phyloP scores from a whole-genome alignment of 1,139 yeast species.

The Blastobotrys arbuscula region DNA sequence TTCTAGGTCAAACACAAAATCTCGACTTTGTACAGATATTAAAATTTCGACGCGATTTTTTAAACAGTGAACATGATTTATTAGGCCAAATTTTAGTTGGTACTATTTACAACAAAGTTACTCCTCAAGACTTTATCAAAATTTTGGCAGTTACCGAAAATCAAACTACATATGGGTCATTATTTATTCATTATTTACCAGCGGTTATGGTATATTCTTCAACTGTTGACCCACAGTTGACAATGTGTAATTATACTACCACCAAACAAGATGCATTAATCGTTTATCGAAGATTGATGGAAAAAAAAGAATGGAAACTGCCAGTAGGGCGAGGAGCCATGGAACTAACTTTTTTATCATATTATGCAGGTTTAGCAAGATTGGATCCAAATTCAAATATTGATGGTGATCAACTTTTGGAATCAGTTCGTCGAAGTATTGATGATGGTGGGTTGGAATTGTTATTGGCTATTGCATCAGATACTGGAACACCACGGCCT shows the following conservation, averaged over 20 bases:
- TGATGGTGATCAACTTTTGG: conserved; percentile 42
- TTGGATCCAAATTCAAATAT: conserved; percentile 24
- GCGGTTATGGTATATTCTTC: conserved; percentile 35
- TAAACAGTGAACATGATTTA: conserved; percentile 63
- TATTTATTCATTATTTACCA: conserved; percentile 62
- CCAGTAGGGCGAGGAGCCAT: conserved; percentile 48
- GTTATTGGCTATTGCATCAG: conserved; percentile 64
- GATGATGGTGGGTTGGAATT: conserved; percentile 78
- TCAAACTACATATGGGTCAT: conserved; percentile 49
- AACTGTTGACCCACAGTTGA: conserved; percentile 19
- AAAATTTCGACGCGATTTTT: conserved; percentile 54
- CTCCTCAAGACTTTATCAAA: conserved; percentile 40
- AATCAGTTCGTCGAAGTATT: conserved; percentile 46
- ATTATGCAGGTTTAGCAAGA: conserved; percentile 70
- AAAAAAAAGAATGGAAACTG: conserved; percentile 26
- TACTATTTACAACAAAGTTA: conserved; percentile 18
- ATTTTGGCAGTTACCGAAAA: conserved; percentile 30
- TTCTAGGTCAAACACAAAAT: conserved; percentile 45
- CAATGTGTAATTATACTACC: conserved; percentile 10
- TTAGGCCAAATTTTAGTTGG: conserved; percentile 54
- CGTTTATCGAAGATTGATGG: conserved; percentile 11
- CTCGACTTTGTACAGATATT: conserved; percentile 50
- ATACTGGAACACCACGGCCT: conserved; percentile 41
- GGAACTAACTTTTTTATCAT: conserved; percentile 54
- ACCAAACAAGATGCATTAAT: conserved; percentile 17